Conservation (phyloP, 1,284 basidiomycete genomes). For the Naganishia sp. region DNA sequence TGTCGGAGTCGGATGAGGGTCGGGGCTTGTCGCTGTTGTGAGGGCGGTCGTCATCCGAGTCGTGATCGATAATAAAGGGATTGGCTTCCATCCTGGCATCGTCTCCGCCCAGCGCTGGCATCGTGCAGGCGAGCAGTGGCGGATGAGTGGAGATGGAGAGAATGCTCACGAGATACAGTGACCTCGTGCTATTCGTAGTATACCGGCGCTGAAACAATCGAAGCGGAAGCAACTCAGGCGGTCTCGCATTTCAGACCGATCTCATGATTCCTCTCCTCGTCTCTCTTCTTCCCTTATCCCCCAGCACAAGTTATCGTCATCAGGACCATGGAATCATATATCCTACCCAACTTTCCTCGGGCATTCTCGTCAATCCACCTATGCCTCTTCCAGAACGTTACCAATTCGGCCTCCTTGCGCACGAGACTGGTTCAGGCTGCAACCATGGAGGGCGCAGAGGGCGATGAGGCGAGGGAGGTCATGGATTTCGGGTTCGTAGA, state of each 20-base stretch:
- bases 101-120: too few species aligned
- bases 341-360: slow-evolving; percentile 46
- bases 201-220: too few species aligned
- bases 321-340: slow-evolving; percentile 53
- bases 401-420: slow-evolving; percentile 65
- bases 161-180: too few species aligned
- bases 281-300: too few species aligned
- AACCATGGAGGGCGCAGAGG: slow-evolving; percentile 61
- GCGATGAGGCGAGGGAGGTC: slow-evolving; percentile 67
- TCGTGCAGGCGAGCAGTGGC: too few species aligned
- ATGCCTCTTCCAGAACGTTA: slow-evolving; percentile 68
- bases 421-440: slow-evolving; percentile 70
- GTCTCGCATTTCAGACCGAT: too few species aligned
- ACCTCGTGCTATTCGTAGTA: too few species aligned
- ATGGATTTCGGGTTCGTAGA: slow-evolving; percentile 89
- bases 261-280: too few species aligned
- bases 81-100: neutral
- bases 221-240: too few species aligned
- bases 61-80: slow-evolving; percentile 22
- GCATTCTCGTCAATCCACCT: slow-evolving; percentile 58
- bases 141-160: too few species aligned
- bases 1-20: slow-evolving; percentile 13
- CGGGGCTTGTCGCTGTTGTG: neutral
- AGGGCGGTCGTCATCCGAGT: neutral
- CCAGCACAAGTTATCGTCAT: too few species aligned